Percentiles rank a stretch among this genome's conserved stretches.
phyloP scores from a whole-genome alignment of 768 basidiomycete genomes.

The Leccinum truebloodii region DNA sequence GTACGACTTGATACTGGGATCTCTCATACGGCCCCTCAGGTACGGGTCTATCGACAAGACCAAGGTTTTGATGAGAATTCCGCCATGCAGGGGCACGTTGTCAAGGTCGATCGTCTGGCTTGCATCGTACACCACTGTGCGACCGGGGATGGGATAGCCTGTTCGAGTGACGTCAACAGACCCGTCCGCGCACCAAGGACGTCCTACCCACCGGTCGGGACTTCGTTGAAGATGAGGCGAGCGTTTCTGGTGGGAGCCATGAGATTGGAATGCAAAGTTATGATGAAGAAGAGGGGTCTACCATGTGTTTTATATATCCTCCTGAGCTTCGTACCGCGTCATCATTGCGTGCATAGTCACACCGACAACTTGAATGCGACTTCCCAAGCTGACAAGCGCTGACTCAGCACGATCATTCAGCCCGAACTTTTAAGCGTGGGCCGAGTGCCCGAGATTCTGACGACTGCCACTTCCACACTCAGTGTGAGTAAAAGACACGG shows the following conservation, averaged over 20 bases:
- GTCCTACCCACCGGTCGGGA: slow-evolving; percentile 27
- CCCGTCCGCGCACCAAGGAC: not conserved
- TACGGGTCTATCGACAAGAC: slow-evolving; percentile 51
- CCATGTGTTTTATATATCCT: not conserved
- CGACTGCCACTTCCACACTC: no score
- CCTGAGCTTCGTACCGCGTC: not conserved
- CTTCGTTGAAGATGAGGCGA: slow-evolving; percentile 39
- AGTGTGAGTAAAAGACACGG: no score
- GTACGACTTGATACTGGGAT: slow-evolving; percentile 10
- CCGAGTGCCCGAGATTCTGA: no score
- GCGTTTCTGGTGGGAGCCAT: slow-evolving; percentile 32
- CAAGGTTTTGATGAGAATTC: slow-evolving; percentile 51
- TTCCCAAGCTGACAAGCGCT: no score
- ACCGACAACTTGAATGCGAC: no score
- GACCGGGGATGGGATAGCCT: slow-evolving; percentile 43
- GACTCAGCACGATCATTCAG: no score
- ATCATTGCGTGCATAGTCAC: no score
- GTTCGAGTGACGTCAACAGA: not conserved
- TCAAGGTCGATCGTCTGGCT: slow-evolving; percentile 52
- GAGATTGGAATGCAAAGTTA: not conserved
- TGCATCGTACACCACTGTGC: slow-evolving; percentile 48
- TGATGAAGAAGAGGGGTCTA: not conserved
- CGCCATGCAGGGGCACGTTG: slow-evolving; percentile 43
- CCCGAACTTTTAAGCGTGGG: no score
- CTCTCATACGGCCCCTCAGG: slow-evolving; percentile 44